Conservation (phyloP, 2,329 filamentous ascomycete species). For the Aspergillus pseudoviridinutans region DNA sequence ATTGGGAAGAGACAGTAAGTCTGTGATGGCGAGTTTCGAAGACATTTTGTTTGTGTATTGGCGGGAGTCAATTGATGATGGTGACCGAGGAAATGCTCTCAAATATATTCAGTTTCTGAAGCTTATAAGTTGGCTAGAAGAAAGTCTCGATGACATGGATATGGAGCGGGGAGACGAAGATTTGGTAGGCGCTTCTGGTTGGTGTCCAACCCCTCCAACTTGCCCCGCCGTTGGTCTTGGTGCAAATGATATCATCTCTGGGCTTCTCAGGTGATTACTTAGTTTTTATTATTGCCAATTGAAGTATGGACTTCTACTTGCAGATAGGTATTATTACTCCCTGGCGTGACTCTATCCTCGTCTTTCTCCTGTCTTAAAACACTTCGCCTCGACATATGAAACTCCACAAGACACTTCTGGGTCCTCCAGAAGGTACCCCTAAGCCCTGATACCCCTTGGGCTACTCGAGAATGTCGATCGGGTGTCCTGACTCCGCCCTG, state of each 20-base stretch:
- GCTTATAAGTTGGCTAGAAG: not conserved
- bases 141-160: constrained; percentile 4
- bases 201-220: not conserved
- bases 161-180: constrained; percentile 9
- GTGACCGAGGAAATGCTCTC: not conserved
- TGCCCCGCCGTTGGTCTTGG: constrained; percentile 11
- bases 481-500: too few relatives aligned
- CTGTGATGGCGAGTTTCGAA: constrained; percentile 42
- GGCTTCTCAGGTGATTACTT: not conserved
- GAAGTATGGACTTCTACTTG: not conserved
- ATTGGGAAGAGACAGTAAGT: constrained; percentile 49
- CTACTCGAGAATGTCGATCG: too few relatives aligned
- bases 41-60: constrained; percentile 22
- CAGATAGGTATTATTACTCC: not conserved
- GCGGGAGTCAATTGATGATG: not conserved
- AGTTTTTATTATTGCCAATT: not conserved
- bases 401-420: too few relatives aligned
- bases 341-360: not conserved
- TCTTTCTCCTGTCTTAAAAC: not conserved
- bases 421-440: too few relatives aligned
- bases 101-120: not conserved
- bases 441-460: too few relatives aligned
- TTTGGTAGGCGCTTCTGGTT: constrained; percentile 4
- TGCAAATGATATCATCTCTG: constrained; percentile 16
- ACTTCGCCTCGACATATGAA: not conserved